Percentiles rank a stretch among this genome's conserved stretches.
These are phyloP conservation scores for Fusarium chlamydosporum DNA, from an alignment of 2,329 filamentous ascomycete species.

Conservation along the genomic window DNA sequence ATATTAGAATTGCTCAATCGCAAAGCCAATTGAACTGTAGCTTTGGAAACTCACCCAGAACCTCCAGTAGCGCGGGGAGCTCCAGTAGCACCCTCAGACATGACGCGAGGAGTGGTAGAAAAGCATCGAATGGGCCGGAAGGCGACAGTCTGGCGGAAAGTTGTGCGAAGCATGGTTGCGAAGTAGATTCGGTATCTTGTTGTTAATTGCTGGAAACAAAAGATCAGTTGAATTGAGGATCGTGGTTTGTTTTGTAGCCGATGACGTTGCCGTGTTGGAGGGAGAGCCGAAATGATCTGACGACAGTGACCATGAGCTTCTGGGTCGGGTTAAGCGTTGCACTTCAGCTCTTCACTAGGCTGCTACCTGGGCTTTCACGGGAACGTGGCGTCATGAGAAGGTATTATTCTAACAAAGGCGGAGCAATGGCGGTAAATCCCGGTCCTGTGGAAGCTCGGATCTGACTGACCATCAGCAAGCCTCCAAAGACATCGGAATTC, in stretches of 20 bases:
- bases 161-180: slow-evolving; percentile 75
- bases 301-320: slow-evolving; percentile 29
- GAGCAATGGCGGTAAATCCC: slow-evolving; percentile 46
- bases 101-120: slow-evolving; percentile 72
- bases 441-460: slow-evolving; percentile 42
- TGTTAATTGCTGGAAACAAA: slow-evolving; percentile 26
- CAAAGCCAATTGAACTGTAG: slow-evolving; percentile 24
- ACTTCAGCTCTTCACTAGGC: slow-evolving; percentile 20
- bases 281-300: slow-evolving; percentile 49
- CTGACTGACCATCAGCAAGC: slow-evolving; percentile 29
- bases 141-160: slow-evolving; percentile 68
- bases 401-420: slow-evolving; percentile 40
- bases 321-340: slow-evolving; percentile 23
- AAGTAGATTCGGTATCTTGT: slow-evolving; percentile 24
- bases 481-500: slow-evolving; percentile 40
- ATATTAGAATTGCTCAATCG: slow-evolving; percentile 18
- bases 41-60: slow-evolving; percentile 62
- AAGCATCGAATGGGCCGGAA: slow-evolving; percentile 72
- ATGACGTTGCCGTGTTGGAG: slow-evolving; percentile 49
- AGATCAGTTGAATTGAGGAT: slow-evolving; percentile 25
- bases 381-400: neutral
- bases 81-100: slow-evolving; percentile 80
- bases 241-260: slow-evolving; percentile 43
- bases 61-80: slow-evolving; percentile 68
- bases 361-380: slow-evolving; percentile 7